A percentile compares a stretch with the other conserved stretches of the same genome.
Evolutionary conservation across 2,329 filamentous ascomycete species (phyloP).

Genomic region (Penicillium sumatraense): DNA sequence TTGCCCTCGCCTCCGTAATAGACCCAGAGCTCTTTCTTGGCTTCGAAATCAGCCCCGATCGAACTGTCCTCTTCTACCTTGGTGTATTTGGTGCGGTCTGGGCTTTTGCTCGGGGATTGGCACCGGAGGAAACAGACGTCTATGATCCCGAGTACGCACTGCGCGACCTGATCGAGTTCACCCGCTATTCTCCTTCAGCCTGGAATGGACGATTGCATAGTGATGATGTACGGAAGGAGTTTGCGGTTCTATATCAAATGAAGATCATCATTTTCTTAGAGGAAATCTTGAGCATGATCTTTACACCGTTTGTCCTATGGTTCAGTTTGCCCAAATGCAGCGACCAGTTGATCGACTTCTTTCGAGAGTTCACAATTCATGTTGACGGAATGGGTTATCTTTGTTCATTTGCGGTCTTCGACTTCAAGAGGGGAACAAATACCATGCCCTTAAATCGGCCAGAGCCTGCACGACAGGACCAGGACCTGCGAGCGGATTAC

Average conservation of each 20-base stretch:
- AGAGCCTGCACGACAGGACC: slow-evolving; percentile 36
- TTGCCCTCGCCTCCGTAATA: slow-evolving; percentile 81
- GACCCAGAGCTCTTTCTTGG: slow-evolving; percentile 89
- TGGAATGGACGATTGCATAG: slow-evolving; percentile 92
- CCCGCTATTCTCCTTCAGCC: slow-evolving; percentile 85
- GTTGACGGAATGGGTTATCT: slow-evolving; percentile 95
- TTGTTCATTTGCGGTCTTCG: slow-evolving; percentile 96
- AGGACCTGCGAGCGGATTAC: slow-evolving; percentile 86
- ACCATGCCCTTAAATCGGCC: slow-evolving; percentile 50
- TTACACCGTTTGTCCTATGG: slow-evolving; percentile 87
- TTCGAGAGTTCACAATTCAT: slow-evolving; percentile 95
- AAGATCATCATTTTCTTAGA: slow-evolving; percentile 91
- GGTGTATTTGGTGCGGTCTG: slow-evolving; percentile 82
- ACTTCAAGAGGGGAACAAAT: slow-evolving; percentile 83
- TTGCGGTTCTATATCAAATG: slow-evolving; percentile 87
- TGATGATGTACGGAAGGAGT: slow-evolving; percentile 89
- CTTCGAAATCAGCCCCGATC: slow-evolving; percentile 88
- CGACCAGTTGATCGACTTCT: slow-evolving; percentile 95
- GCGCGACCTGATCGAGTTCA: slow-evolving; percentile 87
- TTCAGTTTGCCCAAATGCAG: slow-evolving; percentile 85
- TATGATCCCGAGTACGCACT: slow-evolving; percentile 92
- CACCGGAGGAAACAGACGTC: slow-evolving; percentile 85
- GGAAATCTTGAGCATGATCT: slow-evolving; percentile 88
- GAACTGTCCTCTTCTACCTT: slow-evolving; percentile 89
- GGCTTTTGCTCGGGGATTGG: slow-evolving; percentile 78